These are phyloP conservation scores for Claviceps pazoutovae DNA, from an alignment of 2,329 filamentous ascomycete species.

Conservation along the genomic window DNA sequence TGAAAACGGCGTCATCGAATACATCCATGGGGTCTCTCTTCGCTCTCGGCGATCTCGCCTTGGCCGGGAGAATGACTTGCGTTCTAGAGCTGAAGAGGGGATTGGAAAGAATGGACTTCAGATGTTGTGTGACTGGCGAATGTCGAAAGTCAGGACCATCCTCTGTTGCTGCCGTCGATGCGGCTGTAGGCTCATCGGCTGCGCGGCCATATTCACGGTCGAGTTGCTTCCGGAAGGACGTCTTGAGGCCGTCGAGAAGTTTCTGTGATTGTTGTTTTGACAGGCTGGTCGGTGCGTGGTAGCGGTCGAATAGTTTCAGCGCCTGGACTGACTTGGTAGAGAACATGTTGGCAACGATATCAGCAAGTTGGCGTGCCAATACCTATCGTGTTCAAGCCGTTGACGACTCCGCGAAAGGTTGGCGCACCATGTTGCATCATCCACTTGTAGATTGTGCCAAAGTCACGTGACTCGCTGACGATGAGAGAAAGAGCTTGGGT, in stretches of 20 bases:
- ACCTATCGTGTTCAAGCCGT: not conserved
- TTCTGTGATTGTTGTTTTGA: slow-evolving; percentile 36
- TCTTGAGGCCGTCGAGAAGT: slow-evolving; percentile 41
- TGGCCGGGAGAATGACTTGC: slow-evolving; percentile 10
- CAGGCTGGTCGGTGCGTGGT: slow-evolving; percentile 39
- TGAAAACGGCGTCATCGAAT: slow-evolving; percentile 41
- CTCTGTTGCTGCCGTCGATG: slow-evolving; percentile 9
- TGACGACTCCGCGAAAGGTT: too few relatives aligned
- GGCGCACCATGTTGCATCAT: too few relatives aligned
- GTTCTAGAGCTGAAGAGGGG: slow-evolving; percentile 34
- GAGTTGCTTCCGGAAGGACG: slow-evolving; percentile 44
- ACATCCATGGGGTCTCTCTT: slow-evolving; percentile 35
- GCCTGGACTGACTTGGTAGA: slow-evolving; percentile 24
- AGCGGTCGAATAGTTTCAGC: slow-evolving; percentile 25
- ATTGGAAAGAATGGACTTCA: slow-evolving; percentile 43
- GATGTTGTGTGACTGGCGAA: slow-evolving; percentile 29
- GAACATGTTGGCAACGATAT: slow-evolving; percentile 17
- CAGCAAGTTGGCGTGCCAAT: not conserved
- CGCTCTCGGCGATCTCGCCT: slow-evolving; percentile 3
- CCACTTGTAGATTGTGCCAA: too few relatives aligned
- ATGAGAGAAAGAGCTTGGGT: too few relatives aligned
- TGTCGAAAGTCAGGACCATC: slow-evolving; percentile 18
- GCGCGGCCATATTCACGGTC: slow-evolving; percentile 39
- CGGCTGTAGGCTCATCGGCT: slow-evolving; percentile 15
- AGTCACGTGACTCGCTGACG: too few relatives aligned